Base-by-base conservation (phyloP, 495 filamentous ascomycete genomes). In the Peziza echinospora region DNA sequence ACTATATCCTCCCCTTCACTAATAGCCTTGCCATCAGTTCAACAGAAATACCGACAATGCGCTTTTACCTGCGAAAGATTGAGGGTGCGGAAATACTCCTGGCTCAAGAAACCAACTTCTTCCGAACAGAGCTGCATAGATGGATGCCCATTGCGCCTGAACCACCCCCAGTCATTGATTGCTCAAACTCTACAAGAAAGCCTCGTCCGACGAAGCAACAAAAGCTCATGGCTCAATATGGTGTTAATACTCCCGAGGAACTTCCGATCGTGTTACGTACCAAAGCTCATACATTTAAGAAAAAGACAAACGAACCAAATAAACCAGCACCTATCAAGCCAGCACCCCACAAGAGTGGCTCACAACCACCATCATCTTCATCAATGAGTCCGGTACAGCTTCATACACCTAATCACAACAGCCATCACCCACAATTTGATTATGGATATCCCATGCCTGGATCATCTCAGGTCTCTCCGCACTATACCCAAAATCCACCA, bases 51-150 rank as follows among this genome's bases (percentile, higher is more conserved):
- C 77, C 82, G 9, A 83, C 78, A 0, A 77, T 93, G 64, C 77
- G 92, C n/a, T 99, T 99, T 64, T 94, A 93, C 52, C 71, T 99
- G 24, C 82, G 89, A 41, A 99, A 99, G 66, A 89, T 99, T 37
- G 91, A 99, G 65, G 89, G 89, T 7, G 91, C 89, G 10, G 89
- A 99, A 60, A 86, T 99, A 42, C 71, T 99, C 6, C 63, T 99
- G 8, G 73, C 85, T 2, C 78, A 78, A 46, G 89, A 99, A 63
- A 94, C 85, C 6, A 99, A 99, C 59, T 93, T 92, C 63, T 91
- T 99, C 67, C 76, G 84, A 21, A 84, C 91, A 51, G 85, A 94
- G 59, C 72, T 99, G 40, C 91, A 99, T 63, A 92, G 82, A 56
- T 94, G 84, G 89, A 78, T 76, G 21, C 91, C 86, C 5, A 84